These are phyloP conservation scores for Drechslera avenae DNA, from an alignment of 2,329 filamentous ascomycete genomes.

Conservation along the genomic window DNA sequence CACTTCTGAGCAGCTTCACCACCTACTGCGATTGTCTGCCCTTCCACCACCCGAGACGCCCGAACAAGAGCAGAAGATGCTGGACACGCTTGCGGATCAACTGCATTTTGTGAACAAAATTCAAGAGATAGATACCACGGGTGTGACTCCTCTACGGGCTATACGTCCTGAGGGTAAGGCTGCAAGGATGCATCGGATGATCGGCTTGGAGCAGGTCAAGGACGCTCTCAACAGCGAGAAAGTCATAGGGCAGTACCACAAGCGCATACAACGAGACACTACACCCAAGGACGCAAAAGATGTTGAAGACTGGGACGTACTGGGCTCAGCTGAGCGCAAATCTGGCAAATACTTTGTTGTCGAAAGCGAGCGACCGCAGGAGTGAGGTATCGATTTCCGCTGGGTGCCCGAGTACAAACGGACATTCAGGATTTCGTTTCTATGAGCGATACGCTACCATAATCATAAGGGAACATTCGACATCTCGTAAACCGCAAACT, in stretches of 20 bases:
- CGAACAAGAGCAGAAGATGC: slow-evolving; percentile 71
- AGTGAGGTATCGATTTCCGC: slow-evolving; percentile 16
- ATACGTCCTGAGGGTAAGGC: slow-evolving; percentile 78
- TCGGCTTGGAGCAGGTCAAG: slow-evolving; percentile 63
- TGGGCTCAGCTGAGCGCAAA: slow-evolving; percentile 68
- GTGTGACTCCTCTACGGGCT: slow-evolving; percentile 73
- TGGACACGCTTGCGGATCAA: slow-evolving; percentile 77
- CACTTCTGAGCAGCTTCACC: slow-evolving; percentile 71
- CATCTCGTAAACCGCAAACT: too few species aligned
- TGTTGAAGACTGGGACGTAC: slow-evolving; percentile 71
- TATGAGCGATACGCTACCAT: neutral
- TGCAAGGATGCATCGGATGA: slow-evolving; percentile 61
- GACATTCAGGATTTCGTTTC: neutral
- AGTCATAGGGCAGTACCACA: slow-evolving; percentile 59
- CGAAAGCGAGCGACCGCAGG: slow-evolving; percentile 59
- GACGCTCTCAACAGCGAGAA: slow-evolving; percentile 66
- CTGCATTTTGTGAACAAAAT: slow-evolving; percentile 89
- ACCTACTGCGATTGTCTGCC: slow-evolving; percentile 87
- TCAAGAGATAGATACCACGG: slow-evolving; percentile 75
- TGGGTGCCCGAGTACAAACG: too few species aligned
- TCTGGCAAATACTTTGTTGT: slow-evolving; percentile 79
- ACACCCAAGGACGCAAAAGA: slow-evolving; percentile 50
- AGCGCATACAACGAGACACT: slow-evolving; percentile 56
- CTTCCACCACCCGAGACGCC: slow-evolving; percentile 71
- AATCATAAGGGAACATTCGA: neutral